Percentiles rank a stretch among this genome's conserved stretches.
Conservation (phyloP, 1,284 basidiomycete genomes). For the Melampsora medusae region DNA sequence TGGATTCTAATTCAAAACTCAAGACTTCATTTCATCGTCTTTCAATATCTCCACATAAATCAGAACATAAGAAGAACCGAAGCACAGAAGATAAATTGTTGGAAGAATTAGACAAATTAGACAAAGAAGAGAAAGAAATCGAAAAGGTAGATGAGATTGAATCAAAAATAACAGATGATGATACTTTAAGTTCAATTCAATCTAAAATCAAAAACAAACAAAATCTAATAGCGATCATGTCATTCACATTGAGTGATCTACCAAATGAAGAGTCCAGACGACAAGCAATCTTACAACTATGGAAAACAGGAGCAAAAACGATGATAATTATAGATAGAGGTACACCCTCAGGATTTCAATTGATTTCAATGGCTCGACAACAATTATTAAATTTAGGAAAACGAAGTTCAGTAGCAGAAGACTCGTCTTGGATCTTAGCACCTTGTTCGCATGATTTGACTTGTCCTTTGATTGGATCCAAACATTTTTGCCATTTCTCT, state of each 20-base stretch:
- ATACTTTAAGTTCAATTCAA: too few relatives aligned
- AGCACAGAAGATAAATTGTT: neutral
- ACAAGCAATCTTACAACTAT: constrained; percentile 19
- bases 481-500: constrained; percentile 72
- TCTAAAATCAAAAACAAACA: neutral
- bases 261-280: constrained; percentile 33
- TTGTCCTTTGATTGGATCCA: constrained; percentile 68
- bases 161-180: too few relatives aligned
- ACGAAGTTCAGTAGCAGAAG: neutral
- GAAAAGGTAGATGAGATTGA: neutral
- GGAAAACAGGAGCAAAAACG: constrained; percentile 48
- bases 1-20: neutral
- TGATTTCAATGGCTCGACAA: constrained; percentile 77
- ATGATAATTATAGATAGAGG: constrained; percentile 77
- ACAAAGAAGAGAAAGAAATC: neutral
- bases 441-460: constrained; percentile 86
- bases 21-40: constrained; percentile 23
- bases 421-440: constrained; percentile 39
- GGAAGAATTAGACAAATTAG: neutral
- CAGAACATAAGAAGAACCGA: neutral
- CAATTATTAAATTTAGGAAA: constrained; percentile 69
- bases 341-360: constrained; percentile 72
- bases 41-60: constrained; percentile 23
- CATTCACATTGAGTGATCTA: constrained; percentile 38
- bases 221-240: constrained; percentile 34